A percentile compares a stretch with the other conserved stretches of the same genome.
Conservation (phyloP, 495 filamentous ascomycete genomes). For the Annulohypoxylon nitens region DNA sequence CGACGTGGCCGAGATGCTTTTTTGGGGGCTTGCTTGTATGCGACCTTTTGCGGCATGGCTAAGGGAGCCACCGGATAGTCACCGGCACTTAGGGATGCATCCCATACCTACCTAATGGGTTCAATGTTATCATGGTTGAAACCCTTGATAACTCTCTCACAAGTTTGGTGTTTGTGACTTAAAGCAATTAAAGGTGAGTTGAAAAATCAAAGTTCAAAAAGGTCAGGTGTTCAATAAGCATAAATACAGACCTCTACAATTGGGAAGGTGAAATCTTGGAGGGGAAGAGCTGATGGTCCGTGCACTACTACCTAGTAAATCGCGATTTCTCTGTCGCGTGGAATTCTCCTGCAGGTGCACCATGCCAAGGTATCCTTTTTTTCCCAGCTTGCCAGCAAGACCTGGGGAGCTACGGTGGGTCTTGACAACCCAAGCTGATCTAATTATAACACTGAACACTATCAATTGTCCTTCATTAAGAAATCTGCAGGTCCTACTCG, state of each 20-base stretch:
- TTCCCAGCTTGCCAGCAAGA: slow-evolving; percentile 19
- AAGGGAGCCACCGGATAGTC: not conserved
- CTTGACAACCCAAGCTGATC: slow-evolving; percentile 22
- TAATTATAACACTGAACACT: slow-evolving; percentile 32
- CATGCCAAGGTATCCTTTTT: slow-evolving; percentile 18
- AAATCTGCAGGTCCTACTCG: slow-evolving; percentile 7
- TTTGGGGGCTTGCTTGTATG: slow-evolving; percentile 1
- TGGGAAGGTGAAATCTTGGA: not conserved
- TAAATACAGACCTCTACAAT: not conserved
- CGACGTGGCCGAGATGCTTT: slow-evolving; percentile 33
- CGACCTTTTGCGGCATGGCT: not conserved
- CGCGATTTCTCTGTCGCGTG: slow-evolving; percentile 30
- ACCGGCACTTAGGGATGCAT: not conserved
- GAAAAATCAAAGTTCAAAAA: not conserved
- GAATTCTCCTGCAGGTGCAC: slow-evolving; percentile 26
- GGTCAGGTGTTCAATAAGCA: not conserved
- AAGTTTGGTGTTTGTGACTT: not conserved
- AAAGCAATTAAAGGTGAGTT: not conserved
- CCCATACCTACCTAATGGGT: not conserved
- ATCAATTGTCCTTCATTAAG: slow-evolving; percentile 5
- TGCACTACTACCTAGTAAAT: slow-evolving; percentile 18
- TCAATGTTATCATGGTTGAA: not conserved
- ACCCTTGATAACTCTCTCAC: not conserved
- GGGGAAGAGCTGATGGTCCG: slow-evolving; percentile 13
- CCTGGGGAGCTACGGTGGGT: slow-evolving; percentile 37